phyloP scores from a whole-genome alignment of 805 yeast species.

The Tetrapisispora pingtungensis region DNA sequence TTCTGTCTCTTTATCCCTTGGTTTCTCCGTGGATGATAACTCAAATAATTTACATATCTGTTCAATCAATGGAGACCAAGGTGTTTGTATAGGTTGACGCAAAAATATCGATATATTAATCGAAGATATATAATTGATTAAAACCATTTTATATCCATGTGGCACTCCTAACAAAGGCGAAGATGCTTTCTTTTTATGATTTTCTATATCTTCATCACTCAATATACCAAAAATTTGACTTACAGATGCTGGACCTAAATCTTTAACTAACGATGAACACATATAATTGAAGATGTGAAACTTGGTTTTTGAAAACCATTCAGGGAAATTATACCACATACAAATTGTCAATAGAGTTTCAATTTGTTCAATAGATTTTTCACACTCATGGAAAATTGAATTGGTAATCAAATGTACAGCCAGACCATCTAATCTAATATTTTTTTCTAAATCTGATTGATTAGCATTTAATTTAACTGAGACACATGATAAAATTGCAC shows the following conservation, averaged over 20 bases:
- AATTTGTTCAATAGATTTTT: constrained; percentile 58
- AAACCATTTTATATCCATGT: constrained; percentile 19
- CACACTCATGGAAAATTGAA: constrained; percentile 59
- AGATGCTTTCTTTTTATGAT: constrained; percentile 10
- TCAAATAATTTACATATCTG: constrained; percentile 11
- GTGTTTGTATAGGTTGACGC: constrained; percentile 50
- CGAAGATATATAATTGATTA: constrained; percentile 51
- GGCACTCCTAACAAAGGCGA: constrained; percentile 15
- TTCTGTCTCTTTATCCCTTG: constrained; percentile 22
- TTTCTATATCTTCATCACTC: constrained; percentile 14
- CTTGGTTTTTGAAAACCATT: constrained; percentile 67
- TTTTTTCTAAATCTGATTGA: constrained; percentile 31
- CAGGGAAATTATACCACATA: constrained; percentile 79
- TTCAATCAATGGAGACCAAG: constrained; percentile 39
- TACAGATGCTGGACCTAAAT: constrained; percentile 57
- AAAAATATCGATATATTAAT: constrained; percentile 56
- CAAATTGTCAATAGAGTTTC: constrained; percentile 52
- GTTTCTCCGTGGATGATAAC: neutral
- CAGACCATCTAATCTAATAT: constrained; percentile 42
- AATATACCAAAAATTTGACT: constrained; percentile 31
- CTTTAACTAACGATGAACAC: constrained; percentile 60
- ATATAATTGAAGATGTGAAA: constrained; percentile 61
- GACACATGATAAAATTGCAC: constrained; percentile 55
- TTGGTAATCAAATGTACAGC: constrained; percentile 42
- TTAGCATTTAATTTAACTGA: constrained; percentile 33